phyloP scores from a whole-genome alignment of 1,284 basidiomycete genomes.

The Sparassis latifolia region DNA sequence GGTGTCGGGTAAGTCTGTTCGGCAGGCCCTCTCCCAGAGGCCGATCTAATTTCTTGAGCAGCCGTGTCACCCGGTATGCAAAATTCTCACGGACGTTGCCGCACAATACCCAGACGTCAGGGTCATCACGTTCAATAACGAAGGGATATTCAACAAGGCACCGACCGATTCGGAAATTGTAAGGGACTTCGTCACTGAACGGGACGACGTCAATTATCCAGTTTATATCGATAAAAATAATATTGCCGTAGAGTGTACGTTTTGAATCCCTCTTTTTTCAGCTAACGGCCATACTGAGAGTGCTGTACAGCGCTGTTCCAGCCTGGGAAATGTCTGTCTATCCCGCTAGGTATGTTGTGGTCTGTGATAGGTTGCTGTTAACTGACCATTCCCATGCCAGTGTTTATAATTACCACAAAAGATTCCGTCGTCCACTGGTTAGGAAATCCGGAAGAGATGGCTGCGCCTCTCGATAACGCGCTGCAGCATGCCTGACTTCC shows the following conservation, averaged over 20 bases:
- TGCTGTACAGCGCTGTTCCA: constrained; percentile 22
- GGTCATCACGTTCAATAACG: constrained; percentile 27
- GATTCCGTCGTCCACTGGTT: constrained; percentile 26
- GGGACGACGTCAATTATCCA: constrained; percentile 26
- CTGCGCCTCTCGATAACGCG: constrained; percentile 18
- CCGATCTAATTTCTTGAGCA: constrained; percentile 11
- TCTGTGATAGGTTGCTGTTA: background rate
- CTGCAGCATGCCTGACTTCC: constrained; percentile 11
- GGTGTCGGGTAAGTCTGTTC: constrained; percentile 20
- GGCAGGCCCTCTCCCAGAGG: constrained; percentile 13
- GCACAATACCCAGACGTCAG: constrained; percentile 21
- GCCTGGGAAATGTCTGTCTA: constrained; percentile 25
- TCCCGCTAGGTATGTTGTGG: constrained; percentile 21
- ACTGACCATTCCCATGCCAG: constrained; percentile 11
- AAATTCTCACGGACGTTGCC: constrained; percentile 21
- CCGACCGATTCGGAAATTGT: constrained; percentile 21
- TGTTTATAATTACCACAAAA: constrained; percentile 26
- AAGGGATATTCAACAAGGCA: constrained; percentile 26
- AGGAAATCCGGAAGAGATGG: constrained; percentile 28
- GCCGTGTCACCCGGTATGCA: constrained; percentile 27
- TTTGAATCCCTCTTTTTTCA: constrained; percentile 1
- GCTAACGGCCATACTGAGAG: background rate
- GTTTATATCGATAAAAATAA: constrained; percentile 24
- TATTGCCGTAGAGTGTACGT: constrained; percentile 23
- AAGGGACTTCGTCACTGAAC: constrained; percentile 19